Evolutionary conservation across 2,329 filamentous ascomycete species (phyloP).

Genomic region (Fusarium papillatum): DNA sequence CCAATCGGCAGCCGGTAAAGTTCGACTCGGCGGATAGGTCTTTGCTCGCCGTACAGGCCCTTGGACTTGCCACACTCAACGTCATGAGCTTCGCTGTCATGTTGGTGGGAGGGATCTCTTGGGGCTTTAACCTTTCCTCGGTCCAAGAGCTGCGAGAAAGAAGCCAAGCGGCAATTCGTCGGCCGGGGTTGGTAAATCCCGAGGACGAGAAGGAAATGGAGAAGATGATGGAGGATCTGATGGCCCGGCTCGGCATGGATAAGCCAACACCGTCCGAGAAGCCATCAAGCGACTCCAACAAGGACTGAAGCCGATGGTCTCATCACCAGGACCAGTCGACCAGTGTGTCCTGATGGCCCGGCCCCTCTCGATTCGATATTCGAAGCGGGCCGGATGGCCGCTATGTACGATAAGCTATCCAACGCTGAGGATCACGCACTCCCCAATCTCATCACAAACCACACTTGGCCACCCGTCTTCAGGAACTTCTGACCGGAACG

Average conservation of each 20-base stretch:
- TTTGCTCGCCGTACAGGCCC: constrained; percentile 83
- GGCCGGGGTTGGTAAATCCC: constrained; percentile 47
- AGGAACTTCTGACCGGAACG: not conserved
- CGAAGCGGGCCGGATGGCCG: not conserved
- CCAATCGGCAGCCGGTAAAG: constrained; percentile 57
- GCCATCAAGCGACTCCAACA: constrained; percentile 17
- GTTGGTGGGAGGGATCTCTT: constrained; percentile 79
- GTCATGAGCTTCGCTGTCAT: constrained; percentile 83
- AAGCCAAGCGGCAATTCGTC: constrained; percentile 60
- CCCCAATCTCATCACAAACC: not conserved
- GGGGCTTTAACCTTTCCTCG: constrained; percentile 81
- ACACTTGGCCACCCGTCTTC: not conserved
- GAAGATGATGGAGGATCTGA: constrained; percentile 70
- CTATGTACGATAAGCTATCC: constrained; percentile 36
- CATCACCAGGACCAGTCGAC: not conserved
- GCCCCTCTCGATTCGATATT: not conserved
- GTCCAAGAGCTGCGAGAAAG: constrained; percentile 73
- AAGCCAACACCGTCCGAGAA: constrained; percentile 32
- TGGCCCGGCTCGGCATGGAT: constrained; percentile 64
- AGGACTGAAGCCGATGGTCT: constrained; percentile 17
- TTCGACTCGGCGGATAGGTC: constrained; percentile 49
- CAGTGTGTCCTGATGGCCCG: not conserved
- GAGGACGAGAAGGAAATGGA: constrained; percentile 73
- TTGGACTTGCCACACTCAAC: constrained; percentile 90
- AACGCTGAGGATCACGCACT: not conserved